Evolutionary conservation across 306 rosid genomes (phyloP).

Genomic region (Pachyrhizus erosus): DNA sequence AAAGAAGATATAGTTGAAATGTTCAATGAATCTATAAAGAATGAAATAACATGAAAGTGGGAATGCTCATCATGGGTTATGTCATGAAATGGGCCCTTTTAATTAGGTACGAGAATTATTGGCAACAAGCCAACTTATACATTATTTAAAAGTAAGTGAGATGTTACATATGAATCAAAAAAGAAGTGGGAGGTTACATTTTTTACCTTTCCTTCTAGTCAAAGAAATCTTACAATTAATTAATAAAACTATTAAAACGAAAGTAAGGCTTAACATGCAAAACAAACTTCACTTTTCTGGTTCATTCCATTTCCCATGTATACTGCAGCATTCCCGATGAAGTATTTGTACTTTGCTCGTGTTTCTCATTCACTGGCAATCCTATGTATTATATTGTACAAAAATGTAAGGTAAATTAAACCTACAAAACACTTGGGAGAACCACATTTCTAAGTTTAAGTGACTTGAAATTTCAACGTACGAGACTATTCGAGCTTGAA

Average conservation of each 20-base stretch:
- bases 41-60: not conserved
- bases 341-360: too few relatives aligned
- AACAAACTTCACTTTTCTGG: too few relatives aligned
- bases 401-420: too few relatives aligned
- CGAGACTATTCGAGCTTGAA: slow-evolving; percentile 35
- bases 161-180: too few relatives aligned
- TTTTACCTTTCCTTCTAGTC: not conserved
- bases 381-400: too few relatives aligned
- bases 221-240: slow-evolving; percentile 5
- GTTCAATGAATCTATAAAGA: not conserved
- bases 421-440: too few relatives aligned
- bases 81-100: slow-evolving; percentile 20
- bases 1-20: not conserved
- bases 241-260: not conserved
- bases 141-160: slow-evolving; percentile 17
- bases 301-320: too few relatives aligned
- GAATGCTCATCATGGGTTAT: not conserved
- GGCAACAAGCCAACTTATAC: not conserved
- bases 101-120: not conserved
- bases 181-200: not conserved
- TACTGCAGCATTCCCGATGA: too few relatives aligned
- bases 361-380: too few relatives aligned
- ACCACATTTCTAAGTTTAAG: too few relatives aligned
- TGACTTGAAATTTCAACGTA: too few relatives aligned
- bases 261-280: not conserved